phyloP scores from a whole-genome alignment of 345 rosid genomes.

The Salix suchowensis region DNA sequence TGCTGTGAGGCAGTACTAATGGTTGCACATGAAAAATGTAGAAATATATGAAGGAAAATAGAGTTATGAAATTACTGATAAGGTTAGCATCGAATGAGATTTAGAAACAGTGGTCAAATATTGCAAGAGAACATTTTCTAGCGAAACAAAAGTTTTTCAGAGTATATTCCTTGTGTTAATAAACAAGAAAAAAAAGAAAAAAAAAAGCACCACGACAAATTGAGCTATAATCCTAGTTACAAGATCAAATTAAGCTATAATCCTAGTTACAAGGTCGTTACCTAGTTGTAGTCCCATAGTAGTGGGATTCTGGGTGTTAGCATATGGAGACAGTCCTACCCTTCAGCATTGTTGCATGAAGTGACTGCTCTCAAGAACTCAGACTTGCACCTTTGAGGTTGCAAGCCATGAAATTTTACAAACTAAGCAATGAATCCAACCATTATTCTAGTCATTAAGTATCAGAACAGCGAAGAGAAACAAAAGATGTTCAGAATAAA shows the following conservation, averaged over 20 bases:
- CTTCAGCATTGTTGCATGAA: background rate
- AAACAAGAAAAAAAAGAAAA: background rate
- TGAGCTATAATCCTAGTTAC: background rate
- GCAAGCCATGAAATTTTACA: background rate
- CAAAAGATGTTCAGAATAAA: background rate
- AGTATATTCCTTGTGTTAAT: background rate
- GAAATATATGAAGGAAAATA: background rate
- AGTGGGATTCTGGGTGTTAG: background rate
- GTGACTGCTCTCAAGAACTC: background rate
- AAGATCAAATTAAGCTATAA: background rate
- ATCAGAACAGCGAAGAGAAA: background rate
- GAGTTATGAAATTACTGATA: background rate
- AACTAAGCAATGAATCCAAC: background rate
- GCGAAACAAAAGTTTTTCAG: background rate
- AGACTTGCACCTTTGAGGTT: background rate
- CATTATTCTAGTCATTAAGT: background rate
- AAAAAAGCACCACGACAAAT: background rate
- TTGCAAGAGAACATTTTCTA: background rate
- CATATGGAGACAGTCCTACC: background rate
- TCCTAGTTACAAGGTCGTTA: background rate
- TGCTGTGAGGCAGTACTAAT: background rate
- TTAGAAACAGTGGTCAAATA: background rate
- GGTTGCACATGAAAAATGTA: background rate
- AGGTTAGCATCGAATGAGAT: background rate
- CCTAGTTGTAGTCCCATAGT: background rate